Evolutionary conservation across 2,329 filamentous ascomycete species (phyloP).

Genomic region (Pezicula rhizophila): DNA sequence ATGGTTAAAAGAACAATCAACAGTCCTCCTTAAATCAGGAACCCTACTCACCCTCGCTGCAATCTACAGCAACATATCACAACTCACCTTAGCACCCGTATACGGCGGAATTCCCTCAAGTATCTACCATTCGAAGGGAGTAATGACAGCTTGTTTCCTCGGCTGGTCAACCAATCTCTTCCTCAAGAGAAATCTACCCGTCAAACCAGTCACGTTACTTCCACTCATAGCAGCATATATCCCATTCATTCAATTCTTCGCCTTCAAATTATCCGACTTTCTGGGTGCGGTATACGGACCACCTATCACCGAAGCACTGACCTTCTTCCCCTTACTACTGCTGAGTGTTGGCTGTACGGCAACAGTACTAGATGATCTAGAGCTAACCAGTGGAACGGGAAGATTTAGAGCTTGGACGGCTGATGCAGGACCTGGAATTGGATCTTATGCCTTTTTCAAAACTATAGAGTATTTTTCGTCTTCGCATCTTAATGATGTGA

Average conservation of each 20-base stretch:
- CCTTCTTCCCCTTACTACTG: conserved; percentile 63
- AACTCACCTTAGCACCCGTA: conserved; percentile 74
- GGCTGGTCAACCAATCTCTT: conserved; percentile 66
- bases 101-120: conserved; percentile 79
- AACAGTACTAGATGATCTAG: conserved; percentile 55
- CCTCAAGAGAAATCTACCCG: conserved; percentile 42
- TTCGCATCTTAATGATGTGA: conserved; percentile 37
- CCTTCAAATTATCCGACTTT: conserved; percentile 59
- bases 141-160: conserved; percentile 60
- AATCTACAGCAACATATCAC: conserved; percentile 62
- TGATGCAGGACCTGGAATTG: conserved; percentile 60
- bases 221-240: conserved; percentile 72
- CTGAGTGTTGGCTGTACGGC: conserved; percentile 59
- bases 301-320: conserved; percentile 65
- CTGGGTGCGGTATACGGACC: conserved; percentile 71
- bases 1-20: conserved; percentile 22
- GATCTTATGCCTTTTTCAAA: conserved; percentile 60
- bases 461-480: conserved; percentile 29
- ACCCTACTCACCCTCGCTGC: conserved; percentile 53
- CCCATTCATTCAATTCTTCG: conserved; percentile 64
- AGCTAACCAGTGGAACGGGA: conserved; percentile 42
- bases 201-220: conserved; percentile 48
- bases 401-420: conserved; percentile 44
- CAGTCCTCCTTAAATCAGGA: conserved; percentile 28
- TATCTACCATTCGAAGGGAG: conserved; percentile 62